Conservation (phyloP, 2,329 filamentous ascomycete genomes). For the Cercospora zeina region DNA sequence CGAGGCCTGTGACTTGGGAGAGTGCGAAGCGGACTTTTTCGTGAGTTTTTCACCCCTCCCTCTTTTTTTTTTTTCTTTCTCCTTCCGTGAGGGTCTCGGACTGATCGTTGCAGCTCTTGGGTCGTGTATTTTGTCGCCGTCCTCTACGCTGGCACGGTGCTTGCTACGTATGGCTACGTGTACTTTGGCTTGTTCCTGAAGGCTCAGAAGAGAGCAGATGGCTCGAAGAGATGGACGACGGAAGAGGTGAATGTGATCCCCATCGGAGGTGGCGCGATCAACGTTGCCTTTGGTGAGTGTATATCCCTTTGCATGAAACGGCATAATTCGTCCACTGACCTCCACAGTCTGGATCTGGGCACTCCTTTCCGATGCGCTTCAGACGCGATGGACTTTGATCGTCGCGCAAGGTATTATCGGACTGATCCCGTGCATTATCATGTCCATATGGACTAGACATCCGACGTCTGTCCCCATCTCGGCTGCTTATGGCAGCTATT, state of each 20-base stretch:
- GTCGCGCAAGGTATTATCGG: slow-evolving; percentile 51
- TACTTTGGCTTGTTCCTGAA: slow-evolving; percentile 51
- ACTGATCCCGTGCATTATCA: slow-evolving; percentile 52
- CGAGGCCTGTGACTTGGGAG: slow-evolving; percentile 50
- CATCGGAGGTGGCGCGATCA: slow-evolving; percentile 52
- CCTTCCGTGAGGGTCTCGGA: neutral
- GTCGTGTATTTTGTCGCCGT: slow-evolving; percentile 50
- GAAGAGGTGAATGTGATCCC: slow-evolving; percentile 54
- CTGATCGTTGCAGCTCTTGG: slow-evolving; percentile 39
- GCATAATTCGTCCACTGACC: neutral
- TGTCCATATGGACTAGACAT: slow-evolving; percentile 56
- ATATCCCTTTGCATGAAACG: neutral
- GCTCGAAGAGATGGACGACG: slow-evolving; percentile 46
- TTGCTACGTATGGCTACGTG: slow-evolving; percentile 52
- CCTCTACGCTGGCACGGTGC: slow-evolving; percentile 50
- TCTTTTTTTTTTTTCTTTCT: neutral
- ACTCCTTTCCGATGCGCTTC: slow-evolving; percentile 53
- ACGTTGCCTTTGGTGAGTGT: slow-evolving; percentile 45
- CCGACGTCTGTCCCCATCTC: slow-evolving; percentile 47
- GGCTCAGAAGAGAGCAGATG: slow-evolving; percentile 45
- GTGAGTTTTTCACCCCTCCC: neutral
- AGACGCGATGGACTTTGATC: slow-evolving; percentile 55
- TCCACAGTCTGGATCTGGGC: slow-evolving; percentile 56
- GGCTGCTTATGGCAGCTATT: slow-evolving; percentile 55
- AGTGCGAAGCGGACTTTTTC: slow-evolving; percentile 49